phyloP scores from a whole-genome alignment of 2,329 filamentous ascomycete species.

The Penicillium decumbens region DNA sequence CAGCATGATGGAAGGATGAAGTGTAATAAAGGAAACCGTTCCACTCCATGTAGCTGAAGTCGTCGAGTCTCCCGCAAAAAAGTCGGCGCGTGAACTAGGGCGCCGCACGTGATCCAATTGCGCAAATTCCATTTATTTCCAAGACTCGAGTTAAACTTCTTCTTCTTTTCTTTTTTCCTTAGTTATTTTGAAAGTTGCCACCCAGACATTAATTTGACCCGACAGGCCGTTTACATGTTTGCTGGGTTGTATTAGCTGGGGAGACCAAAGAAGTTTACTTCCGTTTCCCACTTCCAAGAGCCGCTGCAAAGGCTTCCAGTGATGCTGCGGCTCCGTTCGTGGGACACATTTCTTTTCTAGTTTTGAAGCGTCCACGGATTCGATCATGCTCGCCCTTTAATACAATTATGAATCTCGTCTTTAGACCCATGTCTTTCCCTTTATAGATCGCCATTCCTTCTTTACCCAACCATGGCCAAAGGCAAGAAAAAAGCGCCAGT shows the following conservation, averaged over 20 bases:
- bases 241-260: conserved; percentile 57
- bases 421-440: conserved; percentile 16
- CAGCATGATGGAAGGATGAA: conserved; percentile 36
- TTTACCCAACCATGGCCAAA: conserved; percentile 11
- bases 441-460: conserved; percentile 16
- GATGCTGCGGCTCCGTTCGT: conserved; percentile 48
- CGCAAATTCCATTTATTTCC: conserved; percentile 21
- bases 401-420: conserved; percentile 18
- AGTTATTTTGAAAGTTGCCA: conserved; percentile 51
- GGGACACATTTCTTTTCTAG: conserved; percentile 37
- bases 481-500: conserved; percentile 16
- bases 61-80: conserved; percentile 26
- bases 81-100: conserved; percentile 28
- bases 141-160: not conserved
- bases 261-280: conserved; percentile 42
- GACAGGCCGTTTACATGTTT: conserved; percentile 48
- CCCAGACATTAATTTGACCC: conserved; percentile 57
- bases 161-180: conserved; percentile 24
- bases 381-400: conserved; percentile 14
- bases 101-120: conserved; percentile 8
- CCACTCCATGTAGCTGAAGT: conserved; percentile 17
- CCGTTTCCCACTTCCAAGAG: conserved; percentile 47
- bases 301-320: conserved; percentile 45
- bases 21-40: conserved; percentile 5
- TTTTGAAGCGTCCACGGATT: not conserved